Percentiles rank a stretch among this genome's conserved stretches.
Conservation (phyloP, 495 filamentous ascomycete genomes). For the Pyronema omphalodes region DNA sequence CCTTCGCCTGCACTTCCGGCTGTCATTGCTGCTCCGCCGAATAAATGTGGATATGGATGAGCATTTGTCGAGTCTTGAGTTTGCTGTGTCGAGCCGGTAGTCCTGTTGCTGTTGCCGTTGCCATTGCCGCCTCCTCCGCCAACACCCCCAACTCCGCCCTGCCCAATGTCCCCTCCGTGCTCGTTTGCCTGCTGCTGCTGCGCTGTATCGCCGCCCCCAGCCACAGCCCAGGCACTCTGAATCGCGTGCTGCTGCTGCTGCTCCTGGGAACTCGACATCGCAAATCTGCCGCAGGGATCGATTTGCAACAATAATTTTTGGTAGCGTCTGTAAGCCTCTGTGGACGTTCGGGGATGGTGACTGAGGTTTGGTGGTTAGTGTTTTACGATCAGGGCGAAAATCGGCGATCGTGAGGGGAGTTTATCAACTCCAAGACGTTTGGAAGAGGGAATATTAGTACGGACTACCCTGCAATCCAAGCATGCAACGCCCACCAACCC, state of each 20-base stretch:
- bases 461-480: not conserved
- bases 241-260: not conserved
- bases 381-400: conserved; percentile 4
- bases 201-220: not conserved
- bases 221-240: not conserved
- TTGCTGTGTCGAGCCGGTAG: not conserved
- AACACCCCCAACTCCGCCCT: not conserved
- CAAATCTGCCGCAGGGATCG: conserved; percentile 1
- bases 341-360: conserved; percentile 3
- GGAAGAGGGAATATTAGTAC: conserved; percentile 1
- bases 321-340: conserved; percentile 2
- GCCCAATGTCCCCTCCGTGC: not conserved
- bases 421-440: conserved; percentile 3
- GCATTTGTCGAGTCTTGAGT: not conserved
- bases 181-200: not conserved
- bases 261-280: conserved; percentile 4
- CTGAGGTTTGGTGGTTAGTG: not conserved
- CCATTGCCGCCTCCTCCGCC: not conserved
- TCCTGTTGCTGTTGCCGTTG: not conserved
- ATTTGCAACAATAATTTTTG: not conserved
- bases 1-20: too few species aligned
- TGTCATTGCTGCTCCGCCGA: too few species aligned
- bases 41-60: not conserved
- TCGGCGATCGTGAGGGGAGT: conserved; percentile 4
- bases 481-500: conserved; percentile 1